Evolutionary conservation across 2,329 filamentous ascomycete species (phyloP), one percentile per base, ranked within the genome.

Genomic region (Colletotrichum sidae): DNA sequence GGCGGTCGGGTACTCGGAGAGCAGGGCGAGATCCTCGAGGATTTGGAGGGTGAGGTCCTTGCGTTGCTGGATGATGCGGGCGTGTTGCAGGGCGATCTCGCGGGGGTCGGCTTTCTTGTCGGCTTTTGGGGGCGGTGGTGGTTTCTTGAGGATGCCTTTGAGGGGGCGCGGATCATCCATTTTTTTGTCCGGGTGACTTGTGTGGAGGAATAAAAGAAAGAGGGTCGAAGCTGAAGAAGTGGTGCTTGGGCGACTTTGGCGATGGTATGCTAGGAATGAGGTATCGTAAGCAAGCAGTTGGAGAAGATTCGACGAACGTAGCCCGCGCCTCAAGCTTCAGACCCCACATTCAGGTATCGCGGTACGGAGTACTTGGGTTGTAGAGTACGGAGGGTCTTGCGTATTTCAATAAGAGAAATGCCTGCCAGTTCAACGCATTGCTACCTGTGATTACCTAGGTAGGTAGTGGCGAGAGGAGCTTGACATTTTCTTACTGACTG

Each of bases 31-130:
- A 72, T 85, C 84, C 69, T 90, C 84, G 60, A 94, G 84, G 69
- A 97, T 95, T 68, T 89, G 80, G 44, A 86, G 80, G 78, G 97
- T 91, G 69, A 92, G 84, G 53, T 92, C 88, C 77, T 95, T 96
- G 73, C 92, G 92, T 70, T 92, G 85, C 77, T 97, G 92, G 55
- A 97, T 89, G 59, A 93, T 87, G 70, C 86, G 86, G 46, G 95
- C 95, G 81, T 97, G 94, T 72, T 93, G 88, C 65, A 96, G 80
- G 54, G 94, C 95, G 60, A 93, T 85, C 65, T 90, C 86, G 65
- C 81, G 82, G 60, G 80, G 84, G 72, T 81, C 80, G 50, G 82
- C 72, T 68, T 78, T 74, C 65, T 71, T 69, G 53, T 76, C 78
- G 13, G 57, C 57, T 44, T 37, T 84, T 83, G 45, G 76, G 57